phyloP scores from a whole-genome alignment of 495 filamentous ascomycete genomes.

The Podospora tetraspora region DNA sequence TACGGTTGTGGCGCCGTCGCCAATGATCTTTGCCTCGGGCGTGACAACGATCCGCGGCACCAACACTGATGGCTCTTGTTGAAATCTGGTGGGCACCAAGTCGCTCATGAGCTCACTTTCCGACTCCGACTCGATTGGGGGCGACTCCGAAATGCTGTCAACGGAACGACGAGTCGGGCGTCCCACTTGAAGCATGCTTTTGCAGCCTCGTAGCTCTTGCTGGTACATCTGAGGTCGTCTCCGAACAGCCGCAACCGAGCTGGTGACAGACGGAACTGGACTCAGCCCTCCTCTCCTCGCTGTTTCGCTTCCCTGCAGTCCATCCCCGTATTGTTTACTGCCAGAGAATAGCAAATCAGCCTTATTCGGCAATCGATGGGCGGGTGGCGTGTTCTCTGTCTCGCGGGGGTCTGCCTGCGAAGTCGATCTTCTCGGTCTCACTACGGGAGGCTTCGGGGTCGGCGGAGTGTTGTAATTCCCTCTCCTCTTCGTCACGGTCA shows the following conservation, averaged over 20 bases:
- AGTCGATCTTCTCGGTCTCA: constrained; percentile 3
- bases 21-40: constrained; percentile 48
- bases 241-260: neutral
- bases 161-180: constrained; percentile 4
- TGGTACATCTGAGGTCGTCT: neutral
- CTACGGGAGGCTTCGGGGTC: neutral
- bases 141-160: constrained; percentile 1
- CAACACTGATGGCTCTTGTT: constrained; percentile 31
- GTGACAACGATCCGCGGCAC: constrained; percentile 40
- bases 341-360: neutral
- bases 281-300: neutral
- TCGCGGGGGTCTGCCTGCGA: neutral
- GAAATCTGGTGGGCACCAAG: neutral
- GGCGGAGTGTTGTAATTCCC: neutral
- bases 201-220: constrained; percentile 8
- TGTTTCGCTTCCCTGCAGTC: neutral
- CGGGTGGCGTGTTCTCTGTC: neutral
- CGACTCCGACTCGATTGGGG: neutral
- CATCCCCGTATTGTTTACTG: neutral
- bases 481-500: constrained; percentile 30
- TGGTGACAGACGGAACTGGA: neutral
- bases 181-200: constrained; percentile 18
- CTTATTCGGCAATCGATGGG: neutral
- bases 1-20: constrained; percentile 28
- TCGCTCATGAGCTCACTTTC: neutral